A percentile compares a stretch with the other conserved stretches of the same genome.
phyloP scores from a whole-genome alignment of 148 eudicot species.

The Rhododendron henanense region DNA sequence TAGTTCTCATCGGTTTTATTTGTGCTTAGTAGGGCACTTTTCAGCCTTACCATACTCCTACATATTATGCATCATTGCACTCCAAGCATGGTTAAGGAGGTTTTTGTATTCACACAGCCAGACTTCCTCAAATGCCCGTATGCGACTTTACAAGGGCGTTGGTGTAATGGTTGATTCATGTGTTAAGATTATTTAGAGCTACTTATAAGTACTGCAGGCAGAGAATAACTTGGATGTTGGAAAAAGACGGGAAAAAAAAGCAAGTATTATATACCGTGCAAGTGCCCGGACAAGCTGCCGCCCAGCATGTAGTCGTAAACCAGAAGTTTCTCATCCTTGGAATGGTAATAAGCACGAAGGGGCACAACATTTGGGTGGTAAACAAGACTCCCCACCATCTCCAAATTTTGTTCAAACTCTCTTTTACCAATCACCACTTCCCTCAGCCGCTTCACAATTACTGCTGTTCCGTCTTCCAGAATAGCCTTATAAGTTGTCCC shows the following conservation, averaged over 20 bases:
- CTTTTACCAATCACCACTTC: slow-evolving; percentile 70
- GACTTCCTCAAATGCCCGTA: neutral
- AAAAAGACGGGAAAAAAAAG: neutral
- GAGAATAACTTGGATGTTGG: neutral
- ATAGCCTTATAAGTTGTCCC: slow-evolving; percentile 89
- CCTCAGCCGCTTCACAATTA: slow-evolving; percentile 82
- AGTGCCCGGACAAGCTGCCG: slow-evolving; percentile 63
- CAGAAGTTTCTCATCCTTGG: slow-evolving; percentile 92
- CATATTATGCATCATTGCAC: neutral
- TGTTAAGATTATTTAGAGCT: neutral
- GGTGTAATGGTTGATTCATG: neutral
- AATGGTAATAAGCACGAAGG: slow-evolving; percentile 84
- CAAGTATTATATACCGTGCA: slow-evolving; percentile 57
- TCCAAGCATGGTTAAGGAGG: neutral
- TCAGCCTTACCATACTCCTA: neutral
- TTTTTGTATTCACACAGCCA: neutral
- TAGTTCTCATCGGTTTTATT: neutral
- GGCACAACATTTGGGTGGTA: slow-evolving; percentile 62
- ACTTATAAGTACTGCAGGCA: neutral
- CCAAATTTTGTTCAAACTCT: slow-evolving; percentile 95
- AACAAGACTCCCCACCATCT: slow-evolving; percentile 50
- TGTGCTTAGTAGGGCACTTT: neutral
- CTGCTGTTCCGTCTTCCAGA: slow-evolving; percentile 75
- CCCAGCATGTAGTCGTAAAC: slow-evolving; percentile 59
- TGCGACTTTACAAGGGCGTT: neutral